Conservation (phyloP, 495 filamentous ascomycete species). For the Hyaloscypha variabilis region DNA sequence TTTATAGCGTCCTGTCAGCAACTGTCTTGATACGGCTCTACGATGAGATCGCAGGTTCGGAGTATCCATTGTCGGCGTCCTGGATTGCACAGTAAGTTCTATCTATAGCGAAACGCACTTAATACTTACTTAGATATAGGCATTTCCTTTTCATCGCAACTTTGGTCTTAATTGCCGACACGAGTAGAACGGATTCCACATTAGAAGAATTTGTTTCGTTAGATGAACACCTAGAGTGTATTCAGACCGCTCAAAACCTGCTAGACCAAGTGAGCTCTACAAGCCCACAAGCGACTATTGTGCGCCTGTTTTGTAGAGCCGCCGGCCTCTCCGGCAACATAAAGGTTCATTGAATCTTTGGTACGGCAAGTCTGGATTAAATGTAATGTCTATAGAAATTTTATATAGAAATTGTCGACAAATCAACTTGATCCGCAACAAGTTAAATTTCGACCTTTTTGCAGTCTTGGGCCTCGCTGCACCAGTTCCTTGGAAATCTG, state of each 20-base stretch:
- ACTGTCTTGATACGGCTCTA: not conserved
- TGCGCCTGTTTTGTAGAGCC: not conserved
- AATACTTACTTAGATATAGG: not conserved
- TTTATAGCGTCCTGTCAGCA: not conserved
- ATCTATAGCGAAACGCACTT: not conserved
- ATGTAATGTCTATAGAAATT: no score
- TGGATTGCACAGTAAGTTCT: slow-evolving; percentile 4
- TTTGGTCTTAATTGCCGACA: not conserved
- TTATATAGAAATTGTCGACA: no score
- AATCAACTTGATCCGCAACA: slow-evolving; percentile 7
- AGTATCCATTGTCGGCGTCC: not conserved
- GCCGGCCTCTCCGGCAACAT: no score
- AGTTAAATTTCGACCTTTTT: slow-evolving; percentile 15
- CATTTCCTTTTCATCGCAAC: not conserved
- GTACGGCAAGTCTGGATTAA: no score
- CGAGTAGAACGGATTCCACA: not conserved
- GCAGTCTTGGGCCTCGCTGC: slow-evolving; percentile 1
- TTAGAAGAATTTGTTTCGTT: not conserved
- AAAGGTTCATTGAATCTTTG: no score
- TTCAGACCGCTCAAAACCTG: not conserved
- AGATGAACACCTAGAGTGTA: not conserved
- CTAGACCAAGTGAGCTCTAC: not conserved
- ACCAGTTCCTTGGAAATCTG: slow-evolving; percentile 12
- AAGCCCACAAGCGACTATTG: not conserved
- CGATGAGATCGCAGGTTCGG: not conserved